Evolutionary conservation across 2,329 filamentous ascomycete genomes (phyloP), one percentile per base, ranked within the genome.

Genomic region (Phaeosphaeria sp.): DNA sequence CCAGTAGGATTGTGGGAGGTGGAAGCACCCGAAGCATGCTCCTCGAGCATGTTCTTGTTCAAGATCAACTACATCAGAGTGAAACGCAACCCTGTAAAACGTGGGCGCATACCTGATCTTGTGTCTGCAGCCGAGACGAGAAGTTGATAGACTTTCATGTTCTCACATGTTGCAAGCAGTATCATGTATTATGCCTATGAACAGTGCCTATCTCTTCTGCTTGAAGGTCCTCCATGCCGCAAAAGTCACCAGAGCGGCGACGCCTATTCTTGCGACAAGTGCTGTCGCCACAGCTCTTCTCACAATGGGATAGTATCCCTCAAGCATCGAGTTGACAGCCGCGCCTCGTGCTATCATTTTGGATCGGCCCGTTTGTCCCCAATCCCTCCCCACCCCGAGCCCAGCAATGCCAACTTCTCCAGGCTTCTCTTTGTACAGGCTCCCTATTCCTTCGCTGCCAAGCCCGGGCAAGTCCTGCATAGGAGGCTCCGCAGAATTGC

Each of bases 221-320:
- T 50, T 43, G 9, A 60, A 59, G 46, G 62, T 73, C 21, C 39
- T 70, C 67, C 66, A 72, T 1, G 64, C 36, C 46, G 60, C 63
- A 9, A 64, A 66, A 6, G 63, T 62, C 17, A 70, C 46, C 20
- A 73, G 46, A 33, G 69, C 63, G 13, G 63, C 60, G 6, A 73
- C 51, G 15, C 71, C 54, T 48, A 78, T 56, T 25, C 81, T 69
- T 0, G 75, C 77, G 1, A 78, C 62, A 51, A 83, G 64, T 9
- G 80, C 77, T 11, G 78, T 68, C 17, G 77, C 75, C 3, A 85
- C 81, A 3, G 81, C 81, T 62, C 71, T 77, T 52, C 81, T 72
- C 18, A 84, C 77, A 56, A 83, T 77, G 47, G 82, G 80, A 67
- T 84, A 84, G 57, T 85, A 85, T 13, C 83, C 83, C 63, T 84